Percentiles rank a stretch among this genome's conserved stretches.
Conservation (phyloP, 2,329 filamentous ascomycete species). For the Rhytidhysteron rufulum region DNA sequence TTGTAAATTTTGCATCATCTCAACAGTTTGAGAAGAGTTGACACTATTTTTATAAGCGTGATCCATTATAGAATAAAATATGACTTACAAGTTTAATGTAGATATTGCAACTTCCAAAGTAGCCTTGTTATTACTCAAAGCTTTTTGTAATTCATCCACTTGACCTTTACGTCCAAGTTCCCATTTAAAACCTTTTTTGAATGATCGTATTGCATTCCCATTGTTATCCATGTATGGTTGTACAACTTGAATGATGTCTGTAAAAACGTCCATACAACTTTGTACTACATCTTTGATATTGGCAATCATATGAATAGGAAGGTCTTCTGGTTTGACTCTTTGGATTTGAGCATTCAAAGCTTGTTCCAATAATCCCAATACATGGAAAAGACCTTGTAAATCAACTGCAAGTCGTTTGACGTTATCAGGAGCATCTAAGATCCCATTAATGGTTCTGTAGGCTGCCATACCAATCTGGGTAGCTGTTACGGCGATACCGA, state of each 20-base stretch:
- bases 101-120: slow-evolving; percentile 9
- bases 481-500: slow-evolving; percentile 2
- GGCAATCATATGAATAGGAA: slow-evolving; percentile 6
- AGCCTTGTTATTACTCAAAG: slow-evolving; percentile 5
- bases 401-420: slow-evolving; percentile 6
- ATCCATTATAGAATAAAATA: background rate
- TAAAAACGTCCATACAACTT: slow-evolving; percentile 6
- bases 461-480: slow-evolving; percentile 3
- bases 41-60: background rate
- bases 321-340: background rate
- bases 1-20: slow-evolving; percentile 6
- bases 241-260: slow-evolving; percentile 3
- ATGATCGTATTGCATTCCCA: slow-evolving; percentile 1
- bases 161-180: slow-evolving; percentile 4
- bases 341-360: slow-evolving; percentile 2
- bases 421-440: slow-evolving; percentile 4
- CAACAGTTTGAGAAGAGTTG: slow-evolving; percentile 8
- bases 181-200: slow-evolving; percentile 5
- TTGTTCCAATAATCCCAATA: slow-evolving; percentile 3
- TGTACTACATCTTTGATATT: slow-evolving; percentile 7
- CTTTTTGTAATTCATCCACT: slow-evolving; percentile 1
- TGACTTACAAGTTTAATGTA: slow-evolving; percentile 7
- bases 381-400: slow-evolving; percentile 4
- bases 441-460: slow-evolving; percentile 6
- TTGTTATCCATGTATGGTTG: slow-evolving; percentile 4